Conservation (phyloP, 208 protist genomes). For the Blastocrithidia nonstop region DNA sequence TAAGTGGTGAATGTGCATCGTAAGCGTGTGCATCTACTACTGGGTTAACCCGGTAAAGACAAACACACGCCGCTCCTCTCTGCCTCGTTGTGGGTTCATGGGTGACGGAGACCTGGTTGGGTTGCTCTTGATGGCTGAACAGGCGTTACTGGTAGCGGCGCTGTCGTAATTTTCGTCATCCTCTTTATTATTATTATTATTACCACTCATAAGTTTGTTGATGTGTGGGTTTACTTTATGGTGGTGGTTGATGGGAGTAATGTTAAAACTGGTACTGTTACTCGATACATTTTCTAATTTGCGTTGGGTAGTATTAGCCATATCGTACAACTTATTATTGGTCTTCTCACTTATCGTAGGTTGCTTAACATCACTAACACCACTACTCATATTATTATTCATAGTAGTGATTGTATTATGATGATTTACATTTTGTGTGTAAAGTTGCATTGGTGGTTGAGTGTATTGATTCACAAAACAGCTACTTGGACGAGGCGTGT, state of each 20-base stretch:
- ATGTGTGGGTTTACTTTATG: background rate
- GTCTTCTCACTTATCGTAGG: too few species aligned
- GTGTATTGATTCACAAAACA: too few species aligned
- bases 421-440: too few species aligned
- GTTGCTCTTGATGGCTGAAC: slow-evolving; percentile 24
- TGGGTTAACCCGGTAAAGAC: slow-evolving; percentile 52
- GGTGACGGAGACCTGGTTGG: slow-evolving; percentile 72
- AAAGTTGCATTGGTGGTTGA: too few species aligned
- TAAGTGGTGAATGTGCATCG: slow-evolving; percentile 17
- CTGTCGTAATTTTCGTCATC: background rate
- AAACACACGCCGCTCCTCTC: slow-evolving; percentile 37
- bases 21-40: slow-evolving; percentile 24
- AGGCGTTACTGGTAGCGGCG: background rate
- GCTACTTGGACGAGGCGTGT: too few species aligned
- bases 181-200: background rate
- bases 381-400: too few species aligned
- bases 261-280: too few species aligned
- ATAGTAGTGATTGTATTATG: too few species aligned
- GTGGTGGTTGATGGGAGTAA: slow-evolving; percentile 3
- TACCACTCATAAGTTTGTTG: slow-evolving; percentile 1
- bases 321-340: too few species aligned
- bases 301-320: too few species aligned
- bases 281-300: too few species aligned
- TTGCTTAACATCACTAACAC: too few species aligned
- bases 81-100: slow-evolving; percentile 59